Evolutionary conservation across 2,329 filamentous ascomycete species (phyloP).

Genomic region (Arthrobotrys iridis): DNA sequence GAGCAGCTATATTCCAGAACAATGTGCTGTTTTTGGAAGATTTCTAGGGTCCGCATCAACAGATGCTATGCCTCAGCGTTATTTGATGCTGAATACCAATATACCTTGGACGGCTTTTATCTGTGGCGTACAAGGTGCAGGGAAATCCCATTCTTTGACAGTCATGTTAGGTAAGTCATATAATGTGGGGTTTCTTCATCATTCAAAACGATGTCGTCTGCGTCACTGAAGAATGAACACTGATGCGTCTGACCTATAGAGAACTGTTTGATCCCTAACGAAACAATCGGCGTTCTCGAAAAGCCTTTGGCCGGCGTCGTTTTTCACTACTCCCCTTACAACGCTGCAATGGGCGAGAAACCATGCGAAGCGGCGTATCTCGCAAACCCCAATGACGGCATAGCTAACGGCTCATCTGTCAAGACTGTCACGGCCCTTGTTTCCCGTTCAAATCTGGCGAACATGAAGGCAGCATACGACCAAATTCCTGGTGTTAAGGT

Average conservation of each 20-base stretch:
- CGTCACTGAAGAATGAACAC: no score
- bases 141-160: conserved; percentile 44
- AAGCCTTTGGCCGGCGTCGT: conserved; percentile 22
- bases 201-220: no score
- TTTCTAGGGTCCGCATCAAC: neutral
- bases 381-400: neutral
- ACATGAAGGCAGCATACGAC: conserved; percentile 55
- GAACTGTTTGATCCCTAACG: conserved; percentile 22
- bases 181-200: no score
- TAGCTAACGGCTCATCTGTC: neutral
- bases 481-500: conserved; percentile 57
- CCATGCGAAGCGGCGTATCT: conserved; percentile 50
- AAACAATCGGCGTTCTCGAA: neutral
- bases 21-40: conserved; percentile 18
- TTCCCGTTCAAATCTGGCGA: conserved; percentile 56
- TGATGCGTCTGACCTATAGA: conserved; percentile 1
- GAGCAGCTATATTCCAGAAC: neutral
- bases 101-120: conserved; percentile 41
- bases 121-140: conserved; percentile 40
- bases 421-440: conserved; percentile 56
- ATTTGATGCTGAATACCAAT: conserved; percentile 30
- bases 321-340: conserved; percentile 20
- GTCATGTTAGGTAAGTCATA: conserved; percentile 28
- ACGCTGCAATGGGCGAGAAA: neutral
- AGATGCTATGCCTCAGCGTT: neutral